A percentile compares a stretch with the other conserved stretches of the same genome.
Evolutionary conservation across 768 basidiomycete genomes (phyloP).

Genomic region (Calvatia gigantea): DNA sequence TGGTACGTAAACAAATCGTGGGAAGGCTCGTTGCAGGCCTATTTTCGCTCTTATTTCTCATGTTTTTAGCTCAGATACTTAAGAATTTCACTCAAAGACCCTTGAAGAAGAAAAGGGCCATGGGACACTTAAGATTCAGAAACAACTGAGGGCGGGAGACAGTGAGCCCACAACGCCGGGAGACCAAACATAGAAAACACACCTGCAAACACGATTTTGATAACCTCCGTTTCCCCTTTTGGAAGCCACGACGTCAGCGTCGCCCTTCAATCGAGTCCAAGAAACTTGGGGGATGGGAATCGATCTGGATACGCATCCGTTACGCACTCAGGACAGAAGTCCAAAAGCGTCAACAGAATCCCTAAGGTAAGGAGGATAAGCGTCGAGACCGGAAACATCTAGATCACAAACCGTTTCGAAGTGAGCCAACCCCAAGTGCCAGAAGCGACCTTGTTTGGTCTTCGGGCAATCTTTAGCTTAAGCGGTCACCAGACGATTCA

Average conservation of each 20-base stretch:
- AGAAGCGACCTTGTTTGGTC: background rate
- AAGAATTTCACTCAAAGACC: background rate
- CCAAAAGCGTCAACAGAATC: background rate
- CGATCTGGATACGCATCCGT: background rate
- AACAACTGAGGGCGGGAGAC: background rate
- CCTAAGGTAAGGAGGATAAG: background rate
- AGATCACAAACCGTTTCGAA: background rate
- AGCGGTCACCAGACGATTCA: background rate
- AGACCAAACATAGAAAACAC: constrained; percentile 10
- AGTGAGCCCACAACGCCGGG: background rate
- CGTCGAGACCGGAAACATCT: background rate
- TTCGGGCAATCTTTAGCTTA: background rate
- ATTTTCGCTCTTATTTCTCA: constrained; percentile 10
- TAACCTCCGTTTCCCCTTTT: constrained; percentile 7
- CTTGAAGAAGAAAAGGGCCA: background rate
- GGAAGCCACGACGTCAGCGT: constrained; percentile 5
- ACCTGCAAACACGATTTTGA: constrained; percentile 6
- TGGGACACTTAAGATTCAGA: background rate
- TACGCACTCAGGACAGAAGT: background rate
- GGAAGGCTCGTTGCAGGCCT: constrained; percentile 12
- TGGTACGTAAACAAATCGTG: constrained; percentile 35
- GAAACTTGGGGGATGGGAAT: background rate
- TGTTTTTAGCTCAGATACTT: background rate
- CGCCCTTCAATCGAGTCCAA: constrained; percentile 3
- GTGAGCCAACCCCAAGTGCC: background rate